Evolutionary conservation across 2,329 filamentous ascomycete species (phyloP), one percentile per base, ranked within the genome.

Genomic region (Cladosporium austrohemisphaericum): DNA sequence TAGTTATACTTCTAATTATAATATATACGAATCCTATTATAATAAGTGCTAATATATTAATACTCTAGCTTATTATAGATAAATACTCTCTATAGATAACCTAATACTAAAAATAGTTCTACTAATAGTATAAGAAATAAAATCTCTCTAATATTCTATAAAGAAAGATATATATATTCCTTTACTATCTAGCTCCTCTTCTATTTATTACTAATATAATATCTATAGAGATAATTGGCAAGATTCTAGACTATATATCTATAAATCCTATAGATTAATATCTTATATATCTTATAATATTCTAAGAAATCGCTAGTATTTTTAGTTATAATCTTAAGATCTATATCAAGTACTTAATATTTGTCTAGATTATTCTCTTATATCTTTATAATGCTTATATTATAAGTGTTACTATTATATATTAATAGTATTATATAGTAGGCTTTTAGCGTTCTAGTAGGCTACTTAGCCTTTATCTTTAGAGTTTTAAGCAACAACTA

Each of bases 241-340:
- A 48, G 22, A 25, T 28, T 36, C 4, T 28, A 18, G 11, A 48
- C 33, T 26, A 26, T 22, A 32, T 48, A 48, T 23, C 32, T 11
- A n/a, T 48, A 31, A 9, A 19, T 7, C 9, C 13, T 32, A 23
- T 29, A 48, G 6, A 48, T 36, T 31, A 48, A 48, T 18, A 48
- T 16, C 7, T 22, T 31, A 28, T 48, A 48, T 23, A 31, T 23
- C 22, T 31, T 11, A 13, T 36, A 28, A 40, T 48, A 40, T 26
- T 48, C 33, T 20, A 48, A 40, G 20, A 48, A 35, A 31, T 16
- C 4, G 11, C 11, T 25, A 3, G 14, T 18, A 11, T 48, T 29
- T 3, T 29, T 25, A 9, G 32, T 26, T 40, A 20, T 48, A n/a
- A 48, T 31, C 18, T 35, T 46, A 3, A 36, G 18, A 8, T 22